Evolutionary conservation across 2,329 filamentous ascomycete species (phyloP), one percentile per base, ranked within the genome.

Genomic region (Fusarium abutilonis): DNA sequence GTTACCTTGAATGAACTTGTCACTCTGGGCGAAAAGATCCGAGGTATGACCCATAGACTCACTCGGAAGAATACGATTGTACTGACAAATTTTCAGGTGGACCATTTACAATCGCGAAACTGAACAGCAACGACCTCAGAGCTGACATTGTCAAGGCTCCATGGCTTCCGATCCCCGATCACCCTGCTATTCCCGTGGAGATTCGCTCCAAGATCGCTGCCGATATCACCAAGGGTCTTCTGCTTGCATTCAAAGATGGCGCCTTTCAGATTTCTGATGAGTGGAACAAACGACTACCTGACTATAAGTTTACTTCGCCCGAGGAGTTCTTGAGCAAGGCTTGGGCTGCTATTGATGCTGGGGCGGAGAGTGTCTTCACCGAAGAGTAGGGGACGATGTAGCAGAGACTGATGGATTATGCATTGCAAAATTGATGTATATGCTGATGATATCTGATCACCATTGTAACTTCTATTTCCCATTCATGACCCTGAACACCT

Each of bases 271-370:
- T 78, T 0, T 75, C 78, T 3, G 73, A 76, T 43, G 77, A 79
- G 45, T 81, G 74, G 72, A 83, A 83, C 52, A 58, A 72, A 45
- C 56, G 78, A 13, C 73, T 80, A 19, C 79, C 80, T 0, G 75
- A 80, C n/a, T 79, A 76, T 34, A 55, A 76, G 50, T 83, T 82
- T 38, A 74, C 68, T 2, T 59, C 70, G 6, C 68, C 73, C 0
- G 78, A 81, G 44, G 76, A 78, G 19, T 83, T 81, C 55, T 52
- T 83, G 8, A 64, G 43, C 1, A 67, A 77, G 61, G 70, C 68
- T 14, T 70, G 68, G 68, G 40, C 53, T 10, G 36, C 41, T 1
- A 56, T 69, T 41, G 66, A 64, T 2, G 51, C 14, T 2, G 63
- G 63, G 0, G 59, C 56, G 10, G 31, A 52, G 34, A 59, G 31